Percentiles rank a stretch among this genome's conserved stretches.
Evolutionary conservation across 441 rosid genomes (phyloP).

Genomic region (Euphorbia celastroides): DNA sequence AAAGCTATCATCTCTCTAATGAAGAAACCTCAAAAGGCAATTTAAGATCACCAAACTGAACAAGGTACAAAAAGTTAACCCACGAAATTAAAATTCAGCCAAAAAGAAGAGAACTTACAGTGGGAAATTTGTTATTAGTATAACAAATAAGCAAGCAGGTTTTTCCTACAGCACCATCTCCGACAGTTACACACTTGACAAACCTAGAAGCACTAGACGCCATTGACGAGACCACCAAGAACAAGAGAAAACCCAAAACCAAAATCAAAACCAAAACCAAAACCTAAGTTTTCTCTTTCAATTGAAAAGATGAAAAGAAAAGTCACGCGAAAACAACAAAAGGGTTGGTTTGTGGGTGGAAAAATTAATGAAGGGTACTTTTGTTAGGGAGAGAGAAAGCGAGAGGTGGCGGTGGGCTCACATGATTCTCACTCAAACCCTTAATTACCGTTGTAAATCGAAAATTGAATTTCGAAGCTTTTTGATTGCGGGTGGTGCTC

Average conservation of each 20-base stretch:
- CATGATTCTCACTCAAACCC: slow-evolving; percentile 51
- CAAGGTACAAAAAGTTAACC: slow-evolving; percentile 19
- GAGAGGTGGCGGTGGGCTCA: slow-evolving; percentile 38
- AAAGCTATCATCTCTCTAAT: slow-evolving; percentile 7
- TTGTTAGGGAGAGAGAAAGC: slow-evolving; percentile 18
- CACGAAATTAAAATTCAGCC: slow-evolving; percentile 35
- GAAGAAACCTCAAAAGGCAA: slow-evolving; percentile 3
- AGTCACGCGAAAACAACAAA: slow-evolving; percentile 6
- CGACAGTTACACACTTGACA: slow-evolving; percentile 95
- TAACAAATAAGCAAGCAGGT: slow-evolving; percentile 98
- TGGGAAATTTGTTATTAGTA: slow-evolving; percentile 97
- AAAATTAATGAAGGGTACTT: slow-evolving; percentile 29
- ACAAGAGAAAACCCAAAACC: no score
- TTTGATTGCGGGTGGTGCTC: not conserved
- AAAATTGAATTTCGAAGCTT: slow-evolving; percentile 3
- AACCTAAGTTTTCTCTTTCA: slow-evolving; percentile 1
- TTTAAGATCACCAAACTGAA: not conserved
- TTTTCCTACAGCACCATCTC: slow-evolving; percentile 99
- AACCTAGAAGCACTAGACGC: slow-evolving; percentile 91
- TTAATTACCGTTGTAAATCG: slow-evolving; percentile 4
- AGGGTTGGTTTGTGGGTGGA: slow-evolving; percentile 35
- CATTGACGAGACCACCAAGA: slow-evolving; percentile 33
- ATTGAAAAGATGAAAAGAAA: not conserved
- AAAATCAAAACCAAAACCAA: no score
- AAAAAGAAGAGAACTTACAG: slow-evolving; percentile 43